Base-by-base conservation (phyloP, 495 filamentous ascomycete genomes). In the Hamigera avellanea region DNA sequence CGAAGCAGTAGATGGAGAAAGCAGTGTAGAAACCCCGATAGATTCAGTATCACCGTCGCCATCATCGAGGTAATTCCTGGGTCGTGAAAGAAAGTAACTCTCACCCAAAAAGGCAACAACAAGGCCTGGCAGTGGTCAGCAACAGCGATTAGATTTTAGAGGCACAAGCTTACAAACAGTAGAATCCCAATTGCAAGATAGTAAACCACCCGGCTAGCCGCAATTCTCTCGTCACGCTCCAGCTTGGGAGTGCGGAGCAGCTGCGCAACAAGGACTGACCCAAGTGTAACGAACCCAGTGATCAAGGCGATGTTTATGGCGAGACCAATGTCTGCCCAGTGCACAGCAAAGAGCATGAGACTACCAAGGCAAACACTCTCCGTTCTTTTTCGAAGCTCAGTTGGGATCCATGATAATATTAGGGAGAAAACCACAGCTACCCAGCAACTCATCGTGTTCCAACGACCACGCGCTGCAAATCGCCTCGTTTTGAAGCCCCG, bases 191-290 rank as follows among this genome's bases (percentile, higher is more conserved):
- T 33, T 2, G 45, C 42, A 10, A 57, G 43, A 39, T 63, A 61
- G 35, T 61, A 63, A 0, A 59, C 53, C 43, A 57, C 52, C 33
- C 57, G 42, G 10, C 49, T 59, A 10, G 59, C 56, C 8, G 57
- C 50, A 34, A 63, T 56, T 30, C 59, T 28, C 33, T 61, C 50
- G 23, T 50, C 42, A 14, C 41, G 26, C 43, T 55, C 44, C 29
- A 56, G 26, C 14, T 33, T 41, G 3, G 44, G 36, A 1, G 41
- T 56, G 8, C 51, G 49, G 12, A 56, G 23, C 6, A 54, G 41
- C 30, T 51, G 47, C 1, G 46, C 26, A 8, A 39, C 39, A 23
- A 59, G 49, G 19, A 47, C 21, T 7, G 37, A 32, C 6, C 36
- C 45, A 33, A 40, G 43, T 10, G 40, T 19, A 15, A 44, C 18